Percentiles rank a stretch among this genome's conserved stretches.
phyloP scores from a whole-genome alignment of 257 asterid species.

The Salvia rosmarinus region DNA sequence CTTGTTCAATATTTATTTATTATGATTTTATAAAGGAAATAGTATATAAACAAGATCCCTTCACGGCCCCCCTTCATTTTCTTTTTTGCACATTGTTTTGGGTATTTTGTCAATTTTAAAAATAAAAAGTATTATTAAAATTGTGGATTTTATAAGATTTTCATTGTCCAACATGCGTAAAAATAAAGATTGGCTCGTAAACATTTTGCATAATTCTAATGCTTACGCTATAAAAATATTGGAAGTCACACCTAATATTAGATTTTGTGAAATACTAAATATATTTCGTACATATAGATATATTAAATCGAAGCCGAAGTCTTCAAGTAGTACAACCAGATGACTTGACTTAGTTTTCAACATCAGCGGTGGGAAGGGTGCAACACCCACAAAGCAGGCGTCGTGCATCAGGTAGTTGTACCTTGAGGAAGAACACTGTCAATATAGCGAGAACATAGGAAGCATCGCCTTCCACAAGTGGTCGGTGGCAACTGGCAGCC shows the following conservation, averaged over 20 bases:
- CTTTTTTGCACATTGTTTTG: no score
- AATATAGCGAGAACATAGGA: slow-evolving; percentile 39
- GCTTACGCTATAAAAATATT: neutral
- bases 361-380: neutral
- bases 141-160: no score
- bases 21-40: no score
- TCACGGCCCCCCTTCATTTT: no score
- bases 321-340: neutral
- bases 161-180: no score
- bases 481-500: slow-evolving; percentile 33
- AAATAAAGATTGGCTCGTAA: no score
- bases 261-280: neutral
- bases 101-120: no score
- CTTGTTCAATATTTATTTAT: no score
- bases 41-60: no score
- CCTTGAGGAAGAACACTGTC: slow-evolving; percentile 27
- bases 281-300: neutral
- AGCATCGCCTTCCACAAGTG: slow-evolving; percentile 41
- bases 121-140: no score
- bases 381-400: neutral
- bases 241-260: slow-evolving; percentile 5
- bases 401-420: slow-evolving; percentile 27
- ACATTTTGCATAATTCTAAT: neutral
- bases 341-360: neutral
- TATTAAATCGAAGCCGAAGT: neutral